These are phyloP conservation scores for Herpetospermum pedunculosum DNA, from an alignment of 306 rosid genomes.

Conservation along the genomic window DNA sequence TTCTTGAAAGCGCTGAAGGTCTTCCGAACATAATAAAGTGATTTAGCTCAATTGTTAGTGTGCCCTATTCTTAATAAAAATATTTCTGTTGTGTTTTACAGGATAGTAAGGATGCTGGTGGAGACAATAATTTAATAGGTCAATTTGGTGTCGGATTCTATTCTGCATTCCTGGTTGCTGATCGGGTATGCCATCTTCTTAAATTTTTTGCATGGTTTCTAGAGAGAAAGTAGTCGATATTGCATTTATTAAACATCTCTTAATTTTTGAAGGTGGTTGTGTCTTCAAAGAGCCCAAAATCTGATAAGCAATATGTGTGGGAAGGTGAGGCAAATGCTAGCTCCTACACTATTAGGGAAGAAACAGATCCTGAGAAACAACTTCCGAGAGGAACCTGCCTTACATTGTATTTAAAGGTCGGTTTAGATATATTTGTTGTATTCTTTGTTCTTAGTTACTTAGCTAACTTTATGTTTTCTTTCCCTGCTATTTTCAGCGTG, in stretches of 20 bases:
- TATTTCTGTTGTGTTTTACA: conserved; percentile 24
- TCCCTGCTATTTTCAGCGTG: conserved; percentile 35
- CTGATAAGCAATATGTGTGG: conserved; percentile 89
- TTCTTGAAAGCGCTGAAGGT: conserved; percentile 89
- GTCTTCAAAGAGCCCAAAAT: conserved; percentile 82
- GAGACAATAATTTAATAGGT: conserved; percentile 81
- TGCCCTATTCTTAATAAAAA: background rate
- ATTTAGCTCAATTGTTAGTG: background rate
- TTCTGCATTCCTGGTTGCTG: conserved; percentile 81
- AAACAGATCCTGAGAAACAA: conserved; percentile 70
- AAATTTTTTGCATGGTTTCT: background rate
- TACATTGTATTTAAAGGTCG: conserved; percentile 71
- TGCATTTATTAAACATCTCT: background rate
- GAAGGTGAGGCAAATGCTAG: conserved; percentile 95
- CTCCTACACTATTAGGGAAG: conserved; percentile 81
- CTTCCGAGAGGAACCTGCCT: conserved; percentile 89
- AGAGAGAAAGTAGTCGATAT: background rate
- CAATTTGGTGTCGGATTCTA: conserved; percentile 97
- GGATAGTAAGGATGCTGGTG: conserved; percentile 85
- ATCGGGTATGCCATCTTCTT: conserved; percentile 39
- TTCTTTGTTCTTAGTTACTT: background rate
- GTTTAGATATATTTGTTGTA: background rate
- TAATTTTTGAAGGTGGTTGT: conserved; percentile 59
- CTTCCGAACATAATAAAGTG: background rate
- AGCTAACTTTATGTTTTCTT: background rate